These are phyloP conservation scores for Hymenoscyphus scutula DNA, from an alignment of 2,329 filamentous ascomycete genomes.

Conservation along the genomic window DNA sequence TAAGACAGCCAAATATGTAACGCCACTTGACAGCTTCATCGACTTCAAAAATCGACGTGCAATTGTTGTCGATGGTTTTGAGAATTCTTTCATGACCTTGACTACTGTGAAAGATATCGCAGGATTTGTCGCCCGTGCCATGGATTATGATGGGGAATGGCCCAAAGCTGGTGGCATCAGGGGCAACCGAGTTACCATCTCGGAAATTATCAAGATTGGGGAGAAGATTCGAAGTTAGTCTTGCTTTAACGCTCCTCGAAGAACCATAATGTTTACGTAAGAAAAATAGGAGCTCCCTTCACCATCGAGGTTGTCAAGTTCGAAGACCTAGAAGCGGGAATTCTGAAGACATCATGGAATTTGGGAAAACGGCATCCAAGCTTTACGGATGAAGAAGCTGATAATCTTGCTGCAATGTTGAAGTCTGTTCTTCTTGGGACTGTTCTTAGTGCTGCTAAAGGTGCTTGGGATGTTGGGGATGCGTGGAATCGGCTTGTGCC, in stretches of 20 bases:
- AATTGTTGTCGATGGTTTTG: conserved; percentile 43
- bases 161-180: conserved; percentile 36
- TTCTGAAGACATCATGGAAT: conserved; percentile 43
- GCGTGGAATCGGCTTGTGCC: conserved; percentile 46
- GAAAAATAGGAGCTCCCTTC: conserved; percentile 38
- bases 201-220: conserved; percentile 40
- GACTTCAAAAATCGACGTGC: conserved; percentile 40
- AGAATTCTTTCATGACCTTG: conserved; percentile 42
- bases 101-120: conserved; percentile 47
- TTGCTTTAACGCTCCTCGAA: neutral
- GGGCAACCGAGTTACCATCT: conserved; percentile 30
- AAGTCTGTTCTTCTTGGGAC: conserved; percentile 43
- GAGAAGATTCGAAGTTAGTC: conserved; percentile 42
- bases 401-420: conserved; percentile 35
- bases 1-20: conserved; percentile 41
- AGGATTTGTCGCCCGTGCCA: conserved; percentile 34
- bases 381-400: conserved; percentile 36
- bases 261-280: conserved; percentile 18
- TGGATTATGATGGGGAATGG: conserved; percentile 37
- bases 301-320: conserved; percentile 44
- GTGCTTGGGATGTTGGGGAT: conserved; percentile 44
- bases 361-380: conserved; percentile 36
- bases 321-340: conserved; percentile 47
- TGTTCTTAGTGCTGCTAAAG: conserved; percentile 42
- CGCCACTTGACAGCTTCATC: conserved; percentile 33